Evolutionary conservation across 2,329 filamentous ascomycete species (phyloP), one percentile per base, ranked within the genome.

Genomic region (Penicillium verrucosum): DNA sequence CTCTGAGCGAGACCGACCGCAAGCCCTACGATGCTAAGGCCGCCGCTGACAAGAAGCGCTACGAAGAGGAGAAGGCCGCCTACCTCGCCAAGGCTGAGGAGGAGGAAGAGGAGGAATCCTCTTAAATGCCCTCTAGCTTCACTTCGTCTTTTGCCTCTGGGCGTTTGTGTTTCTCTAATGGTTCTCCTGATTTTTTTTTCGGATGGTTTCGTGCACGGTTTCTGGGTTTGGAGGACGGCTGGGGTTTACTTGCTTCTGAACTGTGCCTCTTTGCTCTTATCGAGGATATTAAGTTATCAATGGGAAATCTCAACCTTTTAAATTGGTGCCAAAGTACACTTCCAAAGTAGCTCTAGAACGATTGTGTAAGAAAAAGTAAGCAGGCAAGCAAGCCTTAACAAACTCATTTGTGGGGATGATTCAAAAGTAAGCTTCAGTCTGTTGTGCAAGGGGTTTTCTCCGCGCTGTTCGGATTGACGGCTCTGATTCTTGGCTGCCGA

Each of bases 31-130:
- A 97, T 80, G 89, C 90, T 75, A 97, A 97, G 88, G 94, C 94
- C 73, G 90, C 89, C 51, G 83, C 88, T 64, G 94, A 99, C 81
- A 99, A 97, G 90, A 96, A 97, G 88, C 89, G 94, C 61, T 99
- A 97, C 76, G 93, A 97, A 78, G 90, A 96, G 68, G 92, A 97
- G 85, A 99, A 99, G 85, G 88, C 89, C 66, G 89, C 85, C 65
- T 99, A 96, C 83, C 87, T 91, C 72, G 60, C 58, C 30, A 60
- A 86, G 82, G 82, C 83, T 71, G 81, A 78, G 59, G 82, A 79
- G 60, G 83, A 79, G 67, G 83, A 83, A 55, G 80, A 84, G 59
- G 85, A 87, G 51, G 75, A 77, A 52, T 75, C 73, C 36, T 67
- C 70, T 55, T 75, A 71, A 70, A 55, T 52, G 46, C 56, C 58